Base-by-base conservation (phyloP, 352 stramenopile species). In the Phytopythium kandeliae region DNA sequence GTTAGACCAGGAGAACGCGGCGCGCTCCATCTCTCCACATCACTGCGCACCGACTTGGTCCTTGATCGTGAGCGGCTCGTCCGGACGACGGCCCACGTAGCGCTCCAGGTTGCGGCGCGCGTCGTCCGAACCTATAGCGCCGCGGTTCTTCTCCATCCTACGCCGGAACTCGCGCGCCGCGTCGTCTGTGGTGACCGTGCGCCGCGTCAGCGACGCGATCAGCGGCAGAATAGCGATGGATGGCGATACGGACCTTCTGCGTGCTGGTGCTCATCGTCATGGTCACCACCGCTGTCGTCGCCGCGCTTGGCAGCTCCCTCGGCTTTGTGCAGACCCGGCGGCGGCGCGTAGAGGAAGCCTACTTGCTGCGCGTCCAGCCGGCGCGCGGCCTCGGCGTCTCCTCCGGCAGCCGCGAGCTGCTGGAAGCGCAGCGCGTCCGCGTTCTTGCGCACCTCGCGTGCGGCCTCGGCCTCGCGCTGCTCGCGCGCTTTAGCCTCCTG, bases 41-140 rank as follows among this genome's bases (percentile, higher is more conserved):
- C n/a, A n/a, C n/a, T 3, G 60, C 63, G 33, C 36, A 76, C 67
- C 67, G 5, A 92, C 80, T 68, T 93, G 83, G 31, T 86, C 74
- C 53, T 86, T 86, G 47, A 93, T 85, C 4, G 83, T 91, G 22
- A 93, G 63, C 49, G 67, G 69, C 49, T 93, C 78, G 40, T 89
- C 73, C 1, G 74, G 67, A 24, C 78, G 62, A 1, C 74, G 64
- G 9, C 83, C 83, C 13, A 91, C 79, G 47, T 89, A 89, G 24
- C 80, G 58, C 63, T 93, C 82, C 28, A 93, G 63, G 35, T 78
- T 84, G 22, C 71, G 66, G 56, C 68, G 54, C 46, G 55, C 57
- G 2, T 69, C 58, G 9, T 75, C 52, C 17, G 63, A 48, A 21
- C 19, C 16, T 8, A 11, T 12, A 3, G 40, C 30, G 3, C 36